Evolutionary conservation across 148 eudicot species (phyloP).

Genomic region (Pharnaceum exiguum): DNA sequence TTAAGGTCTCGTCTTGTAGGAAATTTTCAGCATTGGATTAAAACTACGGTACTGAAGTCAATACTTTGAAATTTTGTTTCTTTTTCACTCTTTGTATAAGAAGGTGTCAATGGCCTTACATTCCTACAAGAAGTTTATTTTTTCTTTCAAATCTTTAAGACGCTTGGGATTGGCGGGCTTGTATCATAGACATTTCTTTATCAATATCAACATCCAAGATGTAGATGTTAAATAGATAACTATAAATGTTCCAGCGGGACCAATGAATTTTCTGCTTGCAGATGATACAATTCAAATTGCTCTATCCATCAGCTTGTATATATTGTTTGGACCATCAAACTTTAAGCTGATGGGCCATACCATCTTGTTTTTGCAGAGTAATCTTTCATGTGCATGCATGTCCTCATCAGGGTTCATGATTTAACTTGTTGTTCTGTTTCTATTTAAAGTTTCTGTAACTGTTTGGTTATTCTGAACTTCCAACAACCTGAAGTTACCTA

Average conservation of each 20-base stretch:
- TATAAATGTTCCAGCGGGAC: not conserved
- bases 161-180: not conserved
- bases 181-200: not conserved
- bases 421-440: not conserved
- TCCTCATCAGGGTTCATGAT: not conserved
- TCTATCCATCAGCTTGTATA: conserved; percentile 2
- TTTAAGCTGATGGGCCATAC: conserved; percentile 7
- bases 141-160: not conserved
- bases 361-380: conserved; percentile 8
- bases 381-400: not conserved
- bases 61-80: not conserved
- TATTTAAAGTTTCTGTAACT: not conserved
- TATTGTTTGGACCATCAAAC: conserved; percentile 5
- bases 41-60: too few species aligned
- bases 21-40: too few species aligned
- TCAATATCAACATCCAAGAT: conserved; percentile 11
- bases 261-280: conserved; percentile 6
- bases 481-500: not conserved
- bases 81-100: not conserved
- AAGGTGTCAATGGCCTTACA: not conserved
- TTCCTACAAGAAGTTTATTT: not conserved
- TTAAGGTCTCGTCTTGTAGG: not conserved
- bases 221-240: not conserved
- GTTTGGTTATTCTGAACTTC: not conserved
- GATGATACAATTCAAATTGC: conserved; percentile 3